These are phyloP conservation scores for Madurella mycetomatis DNA, from an alignment of 2,329 filamentous ascomycete genomes.

Conservation along the genomic window DNA sequence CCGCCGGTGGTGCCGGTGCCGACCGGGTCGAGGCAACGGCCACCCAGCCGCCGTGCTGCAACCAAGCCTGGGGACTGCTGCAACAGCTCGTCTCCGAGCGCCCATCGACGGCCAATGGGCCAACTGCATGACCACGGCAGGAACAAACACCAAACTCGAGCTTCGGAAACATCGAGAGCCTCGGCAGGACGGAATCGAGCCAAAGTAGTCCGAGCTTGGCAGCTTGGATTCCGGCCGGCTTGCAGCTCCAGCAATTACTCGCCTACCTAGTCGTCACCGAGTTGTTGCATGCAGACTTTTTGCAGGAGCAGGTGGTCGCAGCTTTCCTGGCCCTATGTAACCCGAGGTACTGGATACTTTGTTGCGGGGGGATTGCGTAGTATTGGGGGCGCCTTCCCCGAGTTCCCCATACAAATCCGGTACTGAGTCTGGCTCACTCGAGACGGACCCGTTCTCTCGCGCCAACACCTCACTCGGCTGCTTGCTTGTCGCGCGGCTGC, in stretches of 20 bases:
- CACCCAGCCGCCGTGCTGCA: background rate
- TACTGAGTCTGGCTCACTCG: background rate
- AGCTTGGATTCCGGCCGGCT: too few species aligned
- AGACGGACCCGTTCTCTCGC: background rate
- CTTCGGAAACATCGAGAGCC: slow-evolving; percentile 8
- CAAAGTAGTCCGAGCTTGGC: too few species aligned
- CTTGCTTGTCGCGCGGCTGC: background rate
- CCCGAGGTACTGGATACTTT: slow-evolving; percentile 14
- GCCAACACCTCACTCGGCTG: background rate
- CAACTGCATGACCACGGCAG: slow-evolving; percentile 3
- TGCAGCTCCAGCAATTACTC: too few species aligned
- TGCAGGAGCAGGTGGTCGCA: slow-evolving; percentile 10
- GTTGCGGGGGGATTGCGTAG: slow-evolving; percentile 2
- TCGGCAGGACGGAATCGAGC: slow-evolving; percentile 6
- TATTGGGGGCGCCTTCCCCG: background rate
- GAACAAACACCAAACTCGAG: slow-evolving; percentile 5
- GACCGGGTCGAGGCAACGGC: slow-evolving; percentile 16
- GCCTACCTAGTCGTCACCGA: too few species aligned
- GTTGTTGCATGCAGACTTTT: slow-evolving; percentile 1
- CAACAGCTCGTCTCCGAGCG: background rate
- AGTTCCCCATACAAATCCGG: slow-evolving; percentile 11
- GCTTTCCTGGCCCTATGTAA: slow-evolving; percentile 10
- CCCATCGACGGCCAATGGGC: background rate
- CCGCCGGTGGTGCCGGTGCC: slow-evolving; percentile 15
- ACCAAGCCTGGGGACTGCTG: slow-evolving; percentile 1